These are phyloP conservation scores for Monilinia fructicola DNA, from an alignment of 2,329 filamentous ascomycete species.

Conservation along the genomic window DNA sequence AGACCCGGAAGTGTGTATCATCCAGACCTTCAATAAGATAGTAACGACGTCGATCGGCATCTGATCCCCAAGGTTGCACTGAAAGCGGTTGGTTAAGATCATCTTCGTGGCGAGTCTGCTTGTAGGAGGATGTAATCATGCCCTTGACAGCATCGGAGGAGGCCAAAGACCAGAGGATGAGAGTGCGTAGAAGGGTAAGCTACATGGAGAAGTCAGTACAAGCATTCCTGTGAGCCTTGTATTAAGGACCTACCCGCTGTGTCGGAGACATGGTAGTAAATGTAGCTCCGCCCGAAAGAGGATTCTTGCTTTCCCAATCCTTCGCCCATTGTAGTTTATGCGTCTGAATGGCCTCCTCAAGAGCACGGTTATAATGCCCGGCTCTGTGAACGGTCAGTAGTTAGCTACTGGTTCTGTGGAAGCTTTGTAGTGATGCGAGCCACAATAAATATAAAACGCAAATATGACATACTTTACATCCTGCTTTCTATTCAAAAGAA, in stretches of 20 bases:
- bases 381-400: slow-evolving; percentile 55
- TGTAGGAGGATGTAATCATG: slow-evolving; percentile 85
- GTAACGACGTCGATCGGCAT: slow-evolving; percentile 89
- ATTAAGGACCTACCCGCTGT: slow-evolving; percentile 65
- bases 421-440: not conserved
- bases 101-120: slow-evolving; percentile 77
- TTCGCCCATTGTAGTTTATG: slow-evolving; percentile 87
- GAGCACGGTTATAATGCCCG: slow-evolving; percentile 86
- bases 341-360: slow-evolving; percentile 86
- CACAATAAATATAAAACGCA: not conserved
- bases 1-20: slow-evolving; percentile 90
- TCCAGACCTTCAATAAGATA: slow-evolving; percentile 92
- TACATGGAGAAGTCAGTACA: slow-evolving; percentile 15
- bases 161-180: slow-evolving; percentile 85
- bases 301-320: slow-evolving; percentile 80
- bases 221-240: not conserved
- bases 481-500: slow-evolving; percentile 95
- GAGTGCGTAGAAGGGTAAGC: slow-evolving; percentile 49
- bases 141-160: slow-evolving; percentile 81
- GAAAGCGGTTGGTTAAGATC: slow-evolving; percentile 82
- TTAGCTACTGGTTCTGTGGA: slow-evolving; percentile 25
- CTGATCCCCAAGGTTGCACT: slow-evolving; percentile 86
- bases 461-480: slow-evolving; percentile 81
- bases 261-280: slow-evolving; percentile 81
- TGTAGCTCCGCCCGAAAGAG: slow-evolving; percentile 73